phyloP scores from a whole-genome alignment of 345 rosid genomes.

The Aquilaria yunnanensis region DNA sequence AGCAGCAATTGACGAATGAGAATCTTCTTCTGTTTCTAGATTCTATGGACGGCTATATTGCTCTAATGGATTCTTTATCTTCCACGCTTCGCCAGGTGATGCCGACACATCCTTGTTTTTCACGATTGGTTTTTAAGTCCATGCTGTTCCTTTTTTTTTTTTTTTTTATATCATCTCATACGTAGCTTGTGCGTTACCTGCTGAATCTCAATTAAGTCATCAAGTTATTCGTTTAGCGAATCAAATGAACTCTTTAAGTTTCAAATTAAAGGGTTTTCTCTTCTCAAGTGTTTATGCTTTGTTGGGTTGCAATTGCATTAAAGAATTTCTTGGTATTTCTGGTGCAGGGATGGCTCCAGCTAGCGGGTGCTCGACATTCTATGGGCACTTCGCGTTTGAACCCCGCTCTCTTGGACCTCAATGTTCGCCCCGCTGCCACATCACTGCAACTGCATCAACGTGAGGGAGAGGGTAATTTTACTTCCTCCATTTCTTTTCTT shows the following conservation, averaged over 20 bases:
- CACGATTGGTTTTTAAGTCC: conserved; percentile 3
- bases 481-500: too few species aligned
- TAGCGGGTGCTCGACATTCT: conserved; percentile 85
- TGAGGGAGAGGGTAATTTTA: conserved; percentile 26
- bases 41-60: conserved; percentile 63
- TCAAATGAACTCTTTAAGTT: too few species aligned
- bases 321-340: neutral
- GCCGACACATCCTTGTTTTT: neutral
- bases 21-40: conserved; percentile 60
- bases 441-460: conserved; percentile 38
- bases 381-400: conserved; percentile 89
- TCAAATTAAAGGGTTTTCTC: too few species aligned
- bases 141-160: neutral
- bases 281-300: neutral
- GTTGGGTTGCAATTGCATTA: neutral
- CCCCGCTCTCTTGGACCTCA: conserved; percentile 66
- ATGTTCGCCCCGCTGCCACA: conserved; percentile 69
- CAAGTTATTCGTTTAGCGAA: neutral
- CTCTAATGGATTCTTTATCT: conserved; percentile 52
- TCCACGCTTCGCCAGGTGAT: conserved; percentile 74
- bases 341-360: conserved; percentile 82
- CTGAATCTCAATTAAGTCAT: too few species aligned
- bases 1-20: conserved; percentile 17
- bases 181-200: too few species aligned
- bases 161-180: neutral